Evolutionary conservation across 2,329 filamentous ascomycete genomes (phyloP), one percentile per base, ranked within the genome.

Genomic region (Fusarium nelsonii): DNA sequence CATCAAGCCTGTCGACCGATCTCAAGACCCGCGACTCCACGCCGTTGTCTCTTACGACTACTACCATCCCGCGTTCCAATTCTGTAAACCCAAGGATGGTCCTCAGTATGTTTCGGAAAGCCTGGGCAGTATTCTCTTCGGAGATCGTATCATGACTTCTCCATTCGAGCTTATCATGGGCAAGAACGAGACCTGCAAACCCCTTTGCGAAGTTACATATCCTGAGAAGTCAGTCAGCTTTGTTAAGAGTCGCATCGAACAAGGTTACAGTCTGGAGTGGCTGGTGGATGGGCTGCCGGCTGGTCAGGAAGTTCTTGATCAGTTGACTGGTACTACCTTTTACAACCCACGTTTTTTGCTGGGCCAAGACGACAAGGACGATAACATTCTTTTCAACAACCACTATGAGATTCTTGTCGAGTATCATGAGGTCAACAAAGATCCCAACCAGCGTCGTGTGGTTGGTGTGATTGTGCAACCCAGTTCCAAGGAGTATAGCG

Each of bases 1-100:
- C 77, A 91, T 99, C 74, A 96, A 93, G 41, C 95, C 96, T 6
- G 89, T 94, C 45, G 90, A 93, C 45, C 91, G 92, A 41, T 85
- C 88, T 63, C 86, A 88, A 69, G 93, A 97, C 80, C 88, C 91
- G 28, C 91, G 93, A 73, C 85, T 98, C 40, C 93, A 94, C 78
- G 97, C 94, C n/a, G 91, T 97, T 56, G 90, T 98, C 75, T 92
- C 95, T 6, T 99, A 92, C 85, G 95, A 98, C 81, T 98, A 99
- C 84, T 99, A 99, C 79, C 90, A 96, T 74, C 88, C 90, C 8
- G 87, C 87, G 5, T 97, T 99, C 81, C 90, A 92, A 76, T 97
- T 97, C 84, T 99, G 96, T 81, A 83, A 87, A 73, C 96, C 95
- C 3, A 83, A 91, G 58, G 90, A 85, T 64, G 93, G 93, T 3